These are phyloP conservation scores for Linum trigynum DNA, from an alignment of 345 rosid species.

Conservation along the genomic window DNA sequence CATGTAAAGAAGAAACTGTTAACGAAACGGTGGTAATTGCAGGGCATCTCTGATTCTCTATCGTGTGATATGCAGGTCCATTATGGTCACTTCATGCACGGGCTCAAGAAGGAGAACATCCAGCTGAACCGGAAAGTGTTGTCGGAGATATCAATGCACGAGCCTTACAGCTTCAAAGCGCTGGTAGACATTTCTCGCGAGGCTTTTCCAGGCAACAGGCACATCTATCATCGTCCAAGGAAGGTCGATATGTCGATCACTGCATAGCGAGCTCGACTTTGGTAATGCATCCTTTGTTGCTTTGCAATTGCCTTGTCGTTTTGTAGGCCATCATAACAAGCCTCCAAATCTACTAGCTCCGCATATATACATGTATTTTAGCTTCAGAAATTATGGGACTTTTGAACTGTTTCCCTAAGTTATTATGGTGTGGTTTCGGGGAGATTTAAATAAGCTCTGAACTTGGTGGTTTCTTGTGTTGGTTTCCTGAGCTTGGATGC, in stretches of 20 bases:
- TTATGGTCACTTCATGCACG: slow-evolving; percentile 89
- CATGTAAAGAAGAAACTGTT: background rate
- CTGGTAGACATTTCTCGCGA: slow-evolving; percentile 72
- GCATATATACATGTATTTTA: too few relatives aligned
- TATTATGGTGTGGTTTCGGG: too few relatives aligned
- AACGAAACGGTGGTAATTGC: background rate
- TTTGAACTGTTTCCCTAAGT: too few relatives aligned
- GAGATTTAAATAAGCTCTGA: too few relatives aligned
- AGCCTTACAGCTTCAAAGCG: slow-evolving; percentile 85
- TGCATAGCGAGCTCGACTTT: background rate
- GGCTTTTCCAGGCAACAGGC: slow-evolving; percentile 88
- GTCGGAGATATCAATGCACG: slow-evolving; percentile 78
- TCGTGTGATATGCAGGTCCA: slow-evolving; percentile 40
- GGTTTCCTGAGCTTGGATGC: too few relatives aligned
- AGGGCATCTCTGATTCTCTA: background rate
- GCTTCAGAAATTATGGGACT: too few relatives aligned
- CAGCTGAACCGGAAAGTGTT: slow-evolving; percentile 86
- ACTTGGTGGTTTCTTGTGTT: too few relatives aligned
- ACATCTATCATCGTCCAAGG: slow-evolving; percentile 50
- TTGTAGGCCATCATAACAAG: too few relatives aligned
- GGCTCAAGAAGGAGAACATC: slow-evolving; percentile 83
- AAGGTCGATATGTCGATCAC: slow-evolving; percentile 29
- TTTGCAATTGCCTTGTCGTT: too few relatives aligned
- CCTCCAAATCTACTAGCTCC: too few relatives aligned
- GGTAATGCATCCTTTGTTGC: background rate